A percentile compares a stretch with the other conserved stretches of the same genome.
Evolutionary conservation across 139 green algal genomes (phyloP).

Genomic region (Chara braunii): DNA sequence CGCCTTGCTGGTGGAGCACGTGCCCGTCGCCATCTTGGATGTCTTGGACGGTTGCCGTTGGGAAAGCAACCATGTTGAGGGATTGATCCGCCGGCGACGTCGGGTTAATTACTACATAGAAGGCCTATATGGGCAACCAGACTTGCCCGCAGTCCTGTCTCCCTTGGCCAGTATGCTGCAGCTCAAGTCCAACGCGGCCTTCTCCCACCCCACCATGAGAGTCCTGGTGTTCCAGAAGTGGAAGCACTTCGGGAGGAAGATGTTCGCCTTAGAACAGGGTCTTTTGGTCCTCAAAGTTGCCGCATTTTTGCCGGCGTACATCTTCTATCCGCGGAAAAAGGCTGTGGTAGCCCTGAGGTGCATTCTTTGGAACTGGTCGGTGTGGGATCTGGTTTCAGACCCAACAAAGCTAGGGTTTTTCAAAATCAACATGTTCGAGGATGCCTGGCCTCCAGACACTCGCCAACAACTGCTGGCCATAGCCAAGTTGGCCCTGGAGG

Average conservation of each 20-base stretch:
- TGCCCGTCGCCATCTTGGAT: neutral
- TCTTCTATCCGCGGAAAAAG: no score
- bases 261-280: no score
- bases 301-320: no score
- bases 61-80: neutral
- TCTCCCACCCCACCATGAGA: neutral
- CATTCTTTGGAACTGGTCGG: no score
- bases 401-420: no score
- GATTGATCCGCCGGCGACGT: neutral
- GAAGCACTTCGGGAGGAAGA: neutral
- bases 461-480: no score
- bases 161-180: neutral
- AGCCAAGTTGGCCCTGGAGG: no score
- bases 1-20: neutral
- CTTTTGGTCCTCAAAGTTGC: no score
- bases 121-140: neutral
- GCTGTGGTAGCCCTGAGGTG: no score
- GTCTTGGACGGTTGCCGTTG: neutral
- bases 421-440: no score
- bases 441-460: no score
- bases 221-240: neutral
- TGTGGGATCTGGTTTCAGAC: no score
- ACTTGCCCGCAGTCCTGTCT: neutral
- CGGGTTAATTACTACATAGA: neutral
- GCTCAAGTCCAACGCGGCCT: neutral